These are phyloP conservation scores for Plasmodium gallinaceum DNA, from an alignment of 169 alveolate genomes.

Conservation along the genomic window DNA sequence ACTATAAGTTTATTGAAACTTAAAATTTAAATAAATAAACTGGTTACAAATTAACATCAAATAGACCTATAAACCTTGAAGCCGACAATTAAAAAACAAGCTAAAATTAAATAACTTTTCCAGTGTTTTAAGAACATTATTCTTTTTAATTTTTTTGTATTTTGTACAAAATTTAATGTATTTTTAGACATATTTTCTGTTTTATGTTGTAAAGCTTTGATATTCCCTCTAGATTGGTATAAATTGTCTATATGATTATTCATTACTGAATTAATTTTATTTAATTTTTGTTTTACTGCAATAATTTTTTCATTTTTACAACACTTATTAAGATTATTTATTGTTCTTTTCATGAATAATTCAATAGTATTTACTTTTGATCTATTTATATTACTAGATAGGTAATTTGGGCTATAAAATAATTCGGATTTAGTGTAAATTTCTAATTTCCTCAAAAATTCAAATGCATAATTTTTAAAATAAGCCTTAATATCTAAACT, in stretches of 20 bases:
- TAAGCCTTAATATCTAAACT: conserved; percentile 47
- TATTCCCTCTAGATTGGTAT: conserved; percentile 62
- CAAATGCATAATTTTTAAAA: conserved; percentile 67
- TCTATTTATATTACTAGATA: conserved; percentile 27
- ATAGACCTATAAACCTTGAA: conserved; percentile 69
- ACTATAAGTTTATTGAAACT: no score
- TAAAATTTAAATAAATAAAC: not conserved
- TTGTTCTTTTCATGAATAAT: conserved; percentile 29
- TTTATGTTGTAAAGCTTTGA: conserved; percentile 65
- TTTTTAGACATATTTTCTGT: conserved; percentile 74
- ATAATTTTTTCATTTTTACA: conserved; percentile 67
- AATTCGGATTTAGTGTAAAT: conserved; percentile 45
- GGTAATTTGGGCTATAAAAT: conserved; percentile 49
- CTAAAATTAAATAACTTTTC: conserved; percentile 51
- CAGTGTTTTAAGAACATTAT: conserved; percentile 56
- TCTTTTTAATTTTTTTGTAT: conserved; percentile 69
- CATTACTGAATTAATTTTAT: conserved; percentile 69
- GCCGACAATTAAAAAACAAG: conserved; percentile 52
- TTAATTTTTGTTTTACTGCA: conserved; percentile 70
- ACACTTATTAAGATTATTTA: conserved; percentile 43
- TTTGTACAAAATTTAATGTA: conserved; percentile 69
- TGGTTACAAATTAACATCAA: not conserved
- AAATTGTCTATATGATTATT: conserved; percentile 69
- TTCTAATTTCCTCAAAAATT: conserved; percentile 60
- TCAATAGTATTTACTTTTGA: conserved; percentile 40